A percentile compares a stretch with the other conserved stretches of the same genome.
Conservation (phyloP, 2,329 filamentous ascomycete species). For the Verticillium alfalfae region DNA sequence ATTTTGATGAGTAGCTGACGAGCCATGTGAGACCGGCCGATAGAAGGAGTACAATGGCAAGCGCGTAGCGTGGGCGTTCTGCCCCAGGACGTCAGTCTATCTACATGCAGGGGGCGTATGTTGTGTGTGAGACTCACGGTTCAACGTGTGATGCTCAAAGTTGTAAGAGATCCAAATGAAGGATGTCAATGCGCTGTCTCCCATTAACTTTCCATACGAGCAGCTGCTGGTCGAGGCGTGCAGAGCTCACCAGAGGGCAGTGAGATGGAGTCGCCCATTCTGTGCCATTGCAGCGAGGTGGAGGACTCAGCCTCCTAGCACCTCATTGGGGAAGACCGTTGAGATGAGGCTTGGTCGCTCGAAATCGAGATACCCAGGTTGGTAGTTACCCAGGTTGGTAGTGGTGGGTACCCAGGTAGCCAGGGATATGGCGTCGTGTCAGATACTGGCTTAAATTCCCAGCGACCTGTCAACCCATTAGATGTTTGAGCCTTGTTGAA, state of each 20-base stretch:
- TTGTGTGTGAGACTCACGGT: slow-evolving; percentile 26
- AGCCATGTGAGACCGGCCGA: slow-evolving; percentile 35
- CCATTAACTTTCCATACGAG: neutral
- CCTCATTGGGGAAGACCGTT: neutral
- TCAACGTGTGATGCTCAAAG: slow-evolving; percentile 41
- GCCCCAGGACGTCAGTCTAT: slow-evolving; percentile 8
- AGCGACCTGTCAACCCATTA: neutral
- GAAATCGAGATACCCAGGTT: too few relatives aligned
- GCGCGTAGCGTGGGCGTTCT: slow-evolving; percentile 46
- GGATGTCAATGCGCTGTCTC: slow-evolving; percentile 35
- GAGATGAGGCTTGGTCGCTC: too few relatives aligned
- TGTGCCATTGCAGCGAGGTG: slow-evolving; percentile 17
- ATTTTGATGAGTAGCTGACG: slow-evolving; percentile 35
- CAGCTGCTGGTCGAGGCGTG: neutral
- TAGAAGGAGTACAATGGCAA: slow-evolving; percentile 38
- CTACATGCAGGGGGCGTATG: neutral
- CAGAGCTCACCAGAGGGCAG: slow-evolving; percentile 26
- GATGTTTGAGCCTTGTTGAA: neutral
- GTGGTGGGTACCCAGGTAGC: neutral
- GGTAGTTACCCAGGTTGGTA: neutral
- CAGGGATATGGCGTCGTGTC: neutral
- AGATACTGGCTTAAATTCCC: neutral
- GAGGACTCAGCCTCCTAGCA: neutral
- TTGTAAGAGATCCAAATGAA: slow-evolving; percentile 42
- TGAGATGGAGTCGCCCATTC: slow-evolving; percentile 24